Conservation (phyloP, 2,329 filamentous ascomycete genomes). For the Talaromyces marneffei region DNA sequence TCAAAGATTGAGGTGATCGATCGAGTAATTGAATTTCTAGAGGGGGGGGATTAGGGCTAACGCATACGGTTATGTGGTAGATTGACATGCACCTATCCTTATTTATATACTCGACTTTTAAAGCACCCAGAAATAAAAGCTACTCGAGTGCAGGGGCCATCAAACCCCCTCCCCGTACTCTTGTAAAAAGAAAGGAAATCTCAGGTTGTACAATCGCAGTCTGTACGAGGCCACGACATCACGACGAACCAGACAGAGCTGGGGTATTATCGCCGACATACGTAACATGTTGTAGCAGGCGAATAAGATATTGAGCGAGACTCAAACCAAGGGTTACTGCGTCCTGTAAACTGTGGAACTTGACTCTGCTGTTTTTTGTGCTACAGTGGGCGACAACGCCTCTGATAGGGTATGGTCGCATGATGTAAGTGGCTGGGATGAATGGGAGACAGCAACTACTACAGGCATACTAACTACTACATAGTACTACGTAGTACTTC, state of each 20-base stretch:
- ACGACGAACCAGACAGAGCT: not conserved
- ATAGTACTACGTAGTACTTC: no score
- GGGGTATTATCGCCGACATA: not conserved
- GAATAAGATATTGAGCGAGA: not conserved
- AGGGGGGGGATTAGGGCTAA: not conserved
- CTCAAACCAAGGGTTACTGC: not conserved
- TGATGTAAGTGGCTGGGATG: not conserved
- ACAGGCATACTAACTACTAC: no score
- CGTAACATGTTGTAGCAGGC: not conserved
- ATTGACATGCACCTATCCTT: not conserved
- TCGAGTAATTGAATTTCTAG: not conserved
- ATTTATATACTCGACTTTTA: not conserved
- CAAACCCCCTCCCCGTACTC: not conserved
- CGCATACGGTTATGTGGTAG: no score
- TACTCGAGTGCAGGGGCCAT: not conserved
- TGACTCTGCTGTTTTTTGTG: not conserved
- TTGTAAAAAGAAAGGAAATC: not conserved
- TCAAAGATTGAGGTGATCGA: not conserved
- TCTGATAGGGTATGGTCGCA: no score
- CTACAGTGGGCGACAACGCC: not conserved
- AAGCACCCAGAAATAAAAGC: not conserved
- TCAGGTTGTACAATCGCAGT: not conserved
- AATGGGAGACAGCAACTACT: no score
- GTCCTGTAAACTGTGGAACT: not conserved
- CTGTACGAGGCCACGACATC: not conserved